phyloP scores from a whole-genome alignment of 441 rosid genomes.

The Pelargonium citronellum region DNA sequence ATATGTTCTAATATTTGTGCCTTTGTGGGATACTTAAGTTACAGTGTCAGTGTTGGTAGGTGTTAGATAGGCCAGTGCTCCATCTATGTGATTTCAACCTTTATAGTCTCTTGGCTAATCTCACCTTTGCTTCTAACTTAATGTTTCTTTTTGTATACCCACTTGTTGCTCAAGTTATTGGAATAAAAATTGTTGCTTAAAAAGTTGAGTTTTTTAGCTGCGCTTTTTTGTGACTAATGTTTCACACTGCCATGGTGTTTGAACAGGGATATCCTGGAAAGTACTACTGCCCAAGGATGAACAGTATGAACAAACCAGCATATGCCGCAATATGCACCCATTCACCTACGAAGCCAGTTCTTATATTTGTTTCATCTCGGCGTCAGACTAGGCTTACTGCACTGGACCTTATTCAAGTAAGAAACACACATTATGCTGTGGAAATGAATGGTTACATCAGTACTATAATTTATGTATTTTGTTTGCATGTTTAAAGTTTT shows the following conservation, averaged over 20 bases:
- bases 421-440: constrained; percentile 21
- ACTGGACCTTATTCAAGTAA: constrained; percentile 93
- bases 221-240: not conserved
- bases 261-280: constrained; percentile 98
- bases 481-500: constrained; percentile 52
- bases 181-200: too few species aligned
- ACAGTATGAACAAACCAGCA: constrained; percentile 98
- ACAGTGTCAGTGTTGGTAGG: not conserved
- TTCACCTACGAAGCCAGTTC: constrained; percentile 95
- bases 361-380: constrained; percentile 97
- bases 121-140: too few species aligned
- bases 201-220: too few species aligned
- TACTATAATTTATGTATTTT: constrained; percentile 18
- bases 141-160: too few species aligned
- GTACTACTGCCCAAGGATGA: constrained; percentile 92
- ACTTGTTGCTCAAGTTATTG: too few species aligned
- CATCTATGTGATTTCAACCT: not conserved
- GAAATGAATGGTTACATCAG: constrained; percentile 15
- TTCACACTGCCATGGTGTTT: not conserved
- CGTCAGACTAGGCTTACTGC: constrained; percentile 99
- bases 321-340: constrained; percentile 98
- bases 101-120: too few species aligned
- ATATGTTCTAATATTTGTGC: not conserved
- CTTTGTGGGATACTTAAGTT: not conserved
- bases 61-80: not conserved